Evolutionary conservation across 2,329 filamentous ascomycete species (phyloP), one percentile per base, ranked within the genome.

Genomic region (Fusarium udum): DNA sequence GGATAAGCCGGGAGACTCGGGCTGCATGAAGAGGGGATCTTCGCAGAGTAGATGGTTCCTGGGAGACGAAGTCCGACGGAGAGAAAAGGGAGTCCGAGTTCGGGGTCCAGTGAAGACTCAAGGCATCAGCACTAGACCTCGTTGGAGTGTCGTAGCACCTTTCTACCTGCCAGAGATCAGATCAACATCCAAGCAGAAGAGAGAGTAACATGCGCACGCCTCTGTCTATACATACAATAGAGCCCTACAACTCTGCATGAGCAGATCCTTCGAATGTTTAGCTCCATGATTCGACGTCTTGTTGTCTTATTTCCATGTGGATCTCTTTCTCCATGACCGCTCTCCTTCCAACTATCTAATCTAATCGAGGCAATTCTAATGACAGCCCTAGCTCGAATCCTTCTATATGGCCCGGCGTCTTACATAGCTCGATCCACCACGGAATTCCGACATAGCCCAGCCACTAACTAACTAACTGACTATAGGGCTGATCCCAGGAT

Each of bases 101-200:
- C 48, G 34, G 57, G 40, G 37, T 48, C 20, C 10, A 37, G 24
- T 12, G 15, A 32, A 31, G 22, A 16, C 12, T 15, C 28, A 51
- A 28, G 22, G 20, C 49, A 74, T 74, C 71, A 73, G 71, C 71
- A 68, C 71, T 74, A 71, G 67, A 39, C 48, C 52, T n/a, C 46
- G 37, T 49, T 52, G 26, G 45, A 61, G 65, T 18, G 24, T 61
- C 32, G 55, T 49, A 42, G 49, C 64, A 64, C 48, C 36, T 28
- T 28, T 39, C 42, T 14, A 16, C 39, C 49, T 63, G 49, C 42
- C 49, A 67, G 56, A 67, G 61, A 64, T 48, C 42, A 43, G 42
- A 67, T 45, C 64, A 52, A 56, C 51, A 24, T 49, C 45, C 24
- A 67, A 22, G 14, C 64, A 51, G 36, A 45, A 46, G n/a, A 53